Evolutionary conservation across 2,329 filamentous ascomycete species (phyloP).

Genomic region (Microdochium bolleyi): DNA sequence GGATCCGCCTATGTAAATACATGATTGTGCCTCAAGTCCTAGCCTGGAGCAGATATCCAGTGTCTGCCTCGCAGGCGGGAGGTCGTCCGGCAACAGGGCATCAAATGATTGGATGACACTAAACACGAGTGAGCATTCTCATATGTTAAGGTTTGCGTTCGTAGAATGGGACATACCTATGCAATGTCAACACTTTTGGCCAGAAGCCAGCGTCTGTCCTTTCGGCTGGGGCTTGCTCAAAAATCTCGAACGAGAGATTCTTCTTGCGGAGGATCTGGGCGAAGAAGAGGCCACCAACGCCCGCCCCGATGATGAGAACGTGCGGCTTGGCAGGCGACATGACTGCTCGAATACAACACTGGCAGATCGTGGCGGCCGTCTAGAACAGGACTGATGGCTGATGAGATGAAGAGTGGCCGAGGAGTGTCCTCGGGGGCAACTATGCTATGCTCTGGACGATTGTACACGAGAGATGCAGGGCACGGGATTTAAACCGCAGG

Average conservation of each 20-base stretch:
- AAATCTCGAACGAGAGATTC: constrained; percentile 3
- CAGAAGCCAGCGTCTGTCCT: neutral
- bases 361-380: no score
- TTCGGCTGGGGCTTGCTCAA: neutral
- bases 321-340: constrained; percentile 1
- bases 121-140: neutral
- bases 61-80: neutral
- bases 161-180: neutral
- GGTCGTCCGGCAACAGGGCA: neutral
- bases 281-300: constrained; percentile 5
- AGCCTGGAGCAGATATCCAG: neutral
- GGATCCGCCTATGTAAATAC: neutral
- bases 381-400: neutral
- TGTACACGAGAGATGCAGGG: no score
- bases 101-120: neutral
- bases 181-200: neutral
- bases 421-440: no score
- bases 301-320: constrained; percentile 6
- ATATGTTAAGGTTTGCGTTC: no score
- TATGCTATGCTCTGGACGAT: no score
- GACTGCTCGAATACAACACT: neutral
- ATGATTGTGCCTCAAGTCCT: neutral
- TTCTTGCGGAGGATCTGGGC: constrained; percentile 4
- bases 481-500: no score
- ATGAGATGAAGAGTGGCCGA: neutral